These are phyloP conservation scores for Rhodotorula sp. DNA, from an alignment of 1,284 basidiomycete genomes.

Conservation along the genomic window DNA sequence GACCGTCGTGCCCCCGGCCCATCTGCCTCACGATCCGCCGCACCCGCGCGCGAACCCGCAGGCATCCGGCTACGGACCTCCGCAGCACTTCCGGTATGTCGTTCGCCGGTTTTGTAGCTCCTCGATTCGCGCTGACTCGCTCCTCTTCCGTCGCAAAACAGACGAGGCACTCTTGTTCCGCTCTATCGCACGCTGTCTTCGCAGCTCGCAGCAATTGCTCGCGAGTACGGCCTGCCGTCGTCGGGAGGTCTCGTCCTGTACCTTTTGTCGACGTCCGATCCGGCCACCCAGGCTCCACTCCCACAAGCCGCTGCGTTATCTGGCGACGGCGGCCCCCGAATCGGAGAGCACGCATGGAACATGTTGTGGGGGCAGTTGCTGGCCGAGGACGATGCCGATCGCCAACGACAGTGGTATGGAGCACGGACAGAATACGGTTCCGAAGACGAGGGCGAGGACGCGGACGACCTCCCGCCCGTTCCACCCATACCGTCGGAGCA, in stretches of 20 bases:
- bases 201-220: constrained; percentile 52
- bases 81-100: constrained; percentile 44
- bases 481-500: constrained; percentile 53
- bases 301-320: constrained; percentile 47
- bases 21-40: constrained; percentile 46
- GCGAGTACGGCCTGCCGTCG: constrained; percentile 78
- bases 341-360: constrained; percentile 79
- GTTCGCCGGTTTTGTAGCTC: too few relatives aligned
- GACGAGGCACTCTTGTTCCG: constrained; percentile 44
- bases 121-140: background rate
- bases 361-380: constrained; percentile 71
- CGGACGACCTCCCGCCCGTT: constrained; percentile 49
- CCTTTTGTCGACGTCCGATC: constrained; percentile 54
- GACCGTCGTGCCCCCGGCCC: constrained; percentile 45
- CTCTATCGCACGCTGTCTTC: constrained; percentile 43
- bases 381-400: constrained; percentile 61
- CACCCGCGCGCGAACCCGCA: constrained; percentile 43
- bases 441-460: constrained; percentile 25
- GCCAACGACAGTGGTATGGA: constrained; percentile 52
- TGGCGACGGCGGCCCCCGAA: constrained; percentile 64
- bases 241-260: constrained; percentile 73
- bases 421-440: constrained; percentile 47
- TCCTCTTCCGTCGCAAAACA: background rate
- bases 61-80: constrained; percentile 45
- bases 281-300: constrained; percentile 26